Evolutionary conservation across 2,329 filamentous ascomycete genomes (phyloP), one percentile per base, ranked within the genome.

Genomic region (Aureobasidium sp.): DNA sequence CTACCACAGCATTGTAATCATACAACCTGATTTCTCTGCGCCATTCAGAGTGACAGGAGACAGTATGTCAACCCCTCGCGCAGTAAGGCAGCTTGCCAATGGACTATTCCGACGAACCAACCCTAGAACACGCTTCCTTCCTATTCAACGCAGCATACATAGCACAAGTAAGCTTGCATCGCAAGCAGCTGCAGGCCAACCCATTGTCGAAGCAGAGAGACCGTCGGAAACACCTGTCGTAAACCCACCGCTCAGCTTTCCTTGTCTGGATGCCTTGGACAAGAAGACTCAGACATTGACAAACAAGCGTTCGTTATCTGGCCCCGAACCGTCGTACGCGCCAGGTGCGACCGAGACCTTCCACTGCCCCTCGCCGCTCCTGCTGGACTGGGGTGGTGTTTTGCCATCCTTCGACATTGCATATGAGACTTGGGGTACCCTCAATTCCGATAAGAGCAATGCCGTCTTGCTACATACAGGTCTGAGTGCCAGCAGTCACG

Each of bases 381-480:
- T 92, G 3, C 85, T 97, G 29, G 94, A 99, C 76, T 97, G 95
- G 90, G 94, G 94, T 64, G 94, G 94, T 59, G 84, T 92, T n/a
- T 77, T 99, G 39, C 89, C 88, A 17, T 86, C 92, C 68, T 97
- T 96, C 71, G 85, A 92, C 68, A 84, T 97, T 64, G 93, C 93
- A 32, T 97, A 96, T 74, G 93, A 97, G 75, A 88, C 90, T 0
- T 97, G 93, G 93, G 93, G 93, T 2, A 78, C 78, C 37, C 78
- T 96, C 72, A 96, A 96, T 71, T 77, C 81, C 20, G 86, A 92
- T 75, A 88, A 84, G 74, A 90, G 85, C 71, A 99, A 99, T 74
- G 92, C 87, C 4, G 94, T 99, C 65, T 82, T 99, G 9, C 78
- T 99, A 2, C 92, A 97, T 73, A 99, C 94, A 0, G 94, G 94